Percentiles rank a stretch among this genome's conserved stretches.
Conservation (phyloP, 2,329 filamentous ascomycete species). For the Cladobotryum protrusum region DNA sequence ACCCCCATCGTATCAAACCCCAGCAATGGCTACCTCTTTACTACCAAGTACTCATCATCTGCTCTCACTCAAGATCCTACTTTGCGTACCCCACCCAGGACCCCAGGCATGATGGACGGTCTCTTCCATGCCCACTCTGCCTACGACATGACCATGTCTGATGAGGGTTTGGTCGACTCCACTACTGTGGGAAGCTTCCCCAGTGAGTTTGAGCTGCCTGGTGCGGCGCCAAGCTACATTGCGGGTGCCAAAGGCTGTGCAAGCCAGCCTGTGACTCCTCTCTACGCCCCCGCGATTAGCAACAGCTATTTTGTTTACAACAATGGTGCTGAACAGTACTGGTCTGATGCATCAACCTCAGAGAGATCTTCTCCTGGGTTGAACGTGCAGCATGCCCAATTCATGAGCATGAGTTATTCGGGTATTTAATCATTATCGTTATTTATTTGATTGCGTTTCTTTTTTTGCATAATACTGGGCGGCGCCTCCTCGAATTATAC, state of each 20-base stretch:
- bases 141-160: conserved; percentile 34
- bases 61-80: conserved; percentile 33
- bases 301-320: conserved; percentile 35
- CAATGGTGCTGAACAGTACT: conserved; percentile 44
- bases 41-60: conserved; percentile 24
- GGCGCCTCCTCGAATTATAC: background rate
- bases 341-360: conserved; percentile 39
- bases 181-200: conserved; percentile 39
- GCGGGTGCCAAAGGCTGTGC: conserved; percentile 29
- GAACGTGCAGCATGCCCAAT: conserved; percentile 25
- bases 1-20: conserved; percentile 38
- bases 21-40: conserved; percentile 30
- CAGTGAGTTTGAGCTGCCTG: conserved; percentile 39
- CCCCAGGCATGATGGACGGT: conserved; percentile 41
- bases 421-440: background rate
- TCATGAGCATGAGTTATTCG: conserved; percentile 29
- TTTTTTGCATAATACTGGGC: background rate
- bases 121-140: conserved; percentile 35
- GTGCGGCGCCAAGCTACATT: conserved; percentile 39
- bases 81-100: conserved; percentile 48
- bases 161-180: conserved; percentile 46
- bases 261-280: conserved; percentile 45
- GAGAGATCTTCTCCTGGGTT: conserved; percentile 28
- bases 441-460: background rate
- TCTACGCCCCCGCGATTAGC: conserved; percentile 38